These are phyloP conservation scores for Hericium erinaceus DNA, from an alignment of 768 basidiomycete species.

Conservation along the genomic window DNA sequence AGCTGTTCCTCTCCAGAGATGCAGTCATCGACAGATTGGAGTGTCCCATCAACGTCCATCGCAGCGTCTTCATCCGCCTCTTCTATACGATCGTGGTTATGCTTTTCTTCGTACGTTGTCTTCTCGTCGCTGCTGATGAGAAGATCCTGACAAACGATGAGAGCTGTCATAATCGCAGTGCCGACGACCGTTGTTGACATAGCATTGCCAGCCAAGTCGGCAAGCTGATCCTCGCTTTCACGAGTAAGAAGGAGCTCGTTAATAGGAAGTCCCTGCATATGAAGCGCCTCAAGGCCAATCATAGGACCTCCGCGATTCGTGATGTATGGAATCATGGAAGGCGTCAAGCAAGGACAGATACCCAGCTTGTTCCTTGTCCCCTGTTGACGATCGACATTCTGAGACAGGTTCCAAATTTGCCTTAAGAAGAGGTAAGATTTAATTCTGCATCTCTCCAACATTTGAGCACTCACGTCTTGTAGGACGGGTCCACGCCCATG, in stretches of 20 bases:
- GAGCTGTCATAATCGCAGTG: slow-evolving; percentile 74
- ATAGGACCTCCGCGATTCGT: slow-evolving; percentile 94
- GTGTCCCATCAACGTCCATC: slow-evolving; percentile 42
- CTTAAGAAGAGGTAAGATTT: slow-evolving; percentile 26
- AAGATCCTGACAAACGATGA: slow-evolving; percentile 57
- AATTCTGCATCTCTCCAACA: background rate
- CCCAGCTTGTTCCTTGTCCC: slow-evolving; percentile 65
- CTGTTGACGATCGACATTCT: slow-evolving; percentile 90
- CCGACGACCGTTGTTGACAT: slow-evolving; percentile 98
- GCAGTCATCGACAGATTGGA: slow-evolving; percentile 32
- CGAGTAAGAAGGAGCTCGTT: slow-evolving; percentile 87
- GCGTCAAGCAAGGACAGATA: slow-evolving; percentile 88
- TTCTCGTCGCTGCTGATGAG: slow-evolving; percentile 59
- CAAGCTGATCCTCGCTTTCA: slow-evolving; percentile 88
- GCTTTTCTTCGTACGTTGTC: slow-evolving; percentile 61
- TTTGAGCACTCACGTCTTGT: slow-evolving; percentile 63
- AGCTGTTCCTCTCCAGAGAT: slow-evolving; percentile 71
- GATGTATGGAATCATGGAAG: slow-evolving; percentile 94
- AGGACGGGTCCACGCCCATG: slow-evolving; percentile 75
- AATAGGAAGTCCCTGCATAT: slow-evolving; percentile 90
- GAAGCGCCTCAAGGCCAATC: slow-evolving; percentile 86
- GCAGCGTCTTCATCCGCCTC: slow-evolving; percentile 25
- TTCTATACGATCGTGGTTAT: slow-evolving; percentile 23
- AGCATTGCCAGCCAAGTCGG: slow-evolving; percentile 92
- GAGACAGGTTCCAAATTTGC: slow-evolving; percentile 91